These are phyloP conservation scores for Tephrocybe sp. DNA, from an alignment of 768 basidiomycete genomes.

Conservation along the genomic window DNA sequence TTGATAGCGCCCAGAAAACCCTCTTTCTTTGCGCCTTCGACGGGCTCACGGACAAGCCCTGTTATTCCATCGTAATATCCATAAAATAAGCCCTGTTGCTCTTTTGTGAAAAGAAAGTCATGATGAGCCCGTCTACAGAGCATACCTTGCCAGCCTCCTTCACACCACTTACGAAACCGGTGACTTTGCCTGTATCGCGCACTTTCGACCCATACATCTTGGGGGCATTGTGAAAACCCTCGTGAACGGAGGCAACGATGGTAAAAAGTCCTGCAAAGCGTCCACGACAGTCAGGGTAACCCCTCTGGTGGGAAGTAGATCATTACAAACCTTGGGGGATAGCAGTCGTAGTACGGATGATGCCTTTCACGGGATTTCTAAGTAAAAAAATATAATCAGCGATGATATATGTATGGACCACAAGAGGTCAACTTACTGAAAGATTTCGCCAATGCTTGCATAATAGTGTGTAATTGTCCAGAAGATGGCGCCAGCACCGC, in stretches of 20 bases:
- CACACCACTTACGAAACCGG: constrained; percentile 41
- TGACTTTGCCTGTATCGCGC: constrained; percentile 40
- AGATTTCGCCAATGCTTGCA: constrained; percentile 44
- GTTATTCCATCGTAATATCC: constrained; percentile 38
- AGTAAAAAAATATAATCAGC: too few species aligned
- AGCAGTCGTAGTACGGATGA: constrained; percentile 45
- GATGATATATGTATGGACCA: background rate
- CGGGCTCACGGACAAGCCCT: constrained; percentile 31
- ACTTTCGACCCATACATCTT: constrained; percentile 38
- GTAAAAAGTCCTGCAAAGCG: constrained; percentile 37
- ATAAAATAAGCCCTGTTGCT: constrained; percentile 27
- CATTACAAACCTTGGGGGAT: constrained; percentile 41
- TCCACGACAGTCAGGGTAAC: background rate
- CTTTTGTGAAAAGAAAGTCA: background rate
- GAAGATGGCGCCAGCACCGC: constrained; percentile 47
- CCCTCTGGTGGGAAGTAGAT: background rate
- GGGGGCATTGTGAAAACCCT: constrained; percentile 45
- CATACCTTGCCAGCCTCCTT: constrained; percentile 48
- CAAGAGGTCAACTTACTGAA: constrained; percentile 32
- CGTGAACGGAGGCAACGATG: constrained; percentile 40
- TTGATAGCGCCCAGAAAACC: constrained; percentile 35
- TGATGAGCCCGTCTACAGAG: background rate
- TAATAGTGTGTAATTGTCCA: constrained; percentile 51
- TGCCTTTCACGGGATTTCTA: constrained; percentile 40
- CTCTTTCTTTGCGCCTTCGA: constrained; percentile 34